phyloP scores from a whole-genome alignment of 2,329 filamentous ascomycete genomes.

The Diaporthe vexans region DNA sequence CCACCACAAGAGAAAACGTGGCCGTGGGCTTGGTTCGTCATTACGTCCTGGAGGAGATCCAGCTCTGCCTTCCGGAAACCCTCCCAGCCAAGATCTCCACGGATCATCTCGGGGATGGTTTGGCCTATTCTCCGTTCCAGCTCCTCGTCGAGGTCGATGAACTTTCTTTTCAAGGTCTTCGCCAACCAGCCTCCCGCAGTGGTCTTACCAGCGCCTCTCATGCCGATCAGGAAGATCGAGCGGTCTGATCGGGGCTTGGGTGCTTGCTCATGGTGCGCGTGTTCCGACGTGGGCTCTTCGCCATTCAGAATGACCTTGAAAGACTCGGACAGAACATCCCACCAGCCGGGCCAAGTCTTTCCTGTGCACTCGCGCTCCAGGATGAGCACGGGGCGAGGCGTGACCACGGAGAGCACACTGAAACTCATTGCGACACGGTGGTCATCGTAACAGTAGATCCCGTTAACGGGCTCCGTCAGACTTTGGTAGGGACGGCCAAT shows the following conservation, averaged over 20 bases:
- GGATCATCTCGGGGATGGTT: conserved; percentile 89
- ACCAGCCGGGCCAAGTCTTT: conserved; percentile 99
- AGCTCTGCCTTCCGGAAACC: conserved; percentile 87
- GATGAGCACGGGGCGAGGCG: conserved; percentile 80
- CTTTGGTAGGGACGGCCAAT: conserved; percentile 64
- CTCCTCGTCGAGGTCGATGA: conserved; percentile 90
- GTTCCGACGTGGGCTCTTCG: conserved; percentile 65
- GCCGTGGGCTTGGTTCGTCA: conserved; percentile 80
- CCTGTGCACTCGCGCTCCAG: conserved; percentile 93
- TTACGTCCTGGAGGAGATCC: conserved; percentile 77
- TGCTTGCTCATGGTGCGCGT: conserved; percentile 48
- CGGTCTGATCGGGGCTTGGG: conserved; percentile 57
- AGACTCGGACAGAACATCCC: conserved; percentile 85
- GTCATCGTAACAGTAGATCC: conserved; percentile 95
- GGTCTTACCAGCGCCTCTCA: conserved; percentile 97
- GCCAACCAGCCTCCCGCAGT: conserved; percentile 91
- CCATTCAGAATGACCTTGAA: conserved; percentile 86
- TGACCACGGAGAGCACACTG: conserved; percentile 84
- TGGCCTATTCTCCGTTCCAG: conserved; percentile 81
- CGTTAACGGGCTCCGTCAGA: conserved; percentile 69
- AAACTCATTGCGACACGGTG: conserved; percentile 99
- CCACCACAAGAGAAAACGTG: conserved; percentile 95
- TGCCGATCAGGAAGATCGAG: conserved; percentile 95
- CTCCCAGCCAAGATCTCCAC: conserved; percentile 81
- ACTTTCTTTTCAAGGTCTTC: conserved; percentile 78